Evolutionary conservation across 2,329 filamentous ascomycete genomes (phyloP).

Genomic region (Hortaea sp.): DNA sequence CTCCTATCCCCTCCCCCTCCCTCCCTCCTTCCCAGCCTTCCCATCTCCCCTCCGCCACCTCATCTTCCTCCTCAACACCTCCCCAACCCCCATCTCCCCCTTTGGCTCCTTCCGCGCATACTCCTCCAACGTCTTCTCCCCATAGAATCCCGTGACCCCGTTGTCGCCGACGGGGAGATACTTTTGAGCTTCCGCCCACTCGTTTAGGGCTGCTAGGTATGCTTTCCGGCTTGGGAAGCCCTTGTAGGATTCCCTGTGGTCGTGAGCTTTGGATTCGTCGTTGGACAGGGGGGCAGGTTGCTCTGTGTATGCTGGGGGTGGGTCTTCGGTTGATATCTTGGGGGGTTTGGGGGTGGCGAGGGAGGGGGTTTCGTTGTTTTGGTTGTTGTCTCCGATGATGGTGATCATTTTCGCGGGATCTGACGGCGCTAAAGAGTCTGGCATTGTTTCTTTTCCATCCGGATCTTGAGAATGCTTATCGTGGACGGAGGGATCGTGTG

Average conservation of each 20-base stretch:
- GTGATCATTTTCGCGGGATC: constrained; percentile 20
- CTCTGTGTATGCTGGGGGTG: constrained; percentile 1
- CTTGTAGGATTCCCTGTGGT: constrained; percentile 11
- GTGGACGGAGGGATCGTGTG: neutral
- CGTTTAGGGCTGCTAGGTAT: constrained; percentile 19
- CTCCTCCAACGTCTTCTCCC: constrained; percentile 18
- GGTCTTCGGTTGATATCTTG: neutral
- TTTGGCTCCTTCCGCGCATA: constrained; percentile 10
- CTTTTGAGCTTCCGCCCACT: constrained; percentile 22
- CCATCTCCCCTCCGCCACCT: constrained; percentile 10
- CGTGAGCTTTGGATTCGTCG: constrained; percentile 3
- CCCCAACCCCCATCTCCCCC: constrained; percentile 5
- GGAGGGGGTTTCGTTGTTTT: neutral
- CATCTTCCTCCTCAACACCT: constrained; percentile 14
- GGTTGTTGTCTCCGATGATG: constrained; percentile 1
- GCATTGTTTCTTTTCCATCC: constrained; percentile 29
- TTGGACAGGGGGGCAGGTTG: neutral
- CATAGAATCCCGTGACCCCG: constrained; percentile 19
- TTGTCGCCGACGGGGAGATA: constrained; percentile 15
- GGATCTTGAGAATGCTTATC: neutral
- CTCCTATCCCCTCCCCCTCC: neutral
- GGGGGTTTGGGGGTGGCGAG: neutral
- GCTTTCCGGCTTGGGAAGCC: constrained; percentile 20
- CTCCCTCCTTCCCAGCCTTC: neutral
- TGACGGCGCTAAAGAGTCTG: constrained; percentile 10